phyloP scores from a whole-genome alignment of 139 green algal genomes.

The Ettlia oleoabundans region DNA sequence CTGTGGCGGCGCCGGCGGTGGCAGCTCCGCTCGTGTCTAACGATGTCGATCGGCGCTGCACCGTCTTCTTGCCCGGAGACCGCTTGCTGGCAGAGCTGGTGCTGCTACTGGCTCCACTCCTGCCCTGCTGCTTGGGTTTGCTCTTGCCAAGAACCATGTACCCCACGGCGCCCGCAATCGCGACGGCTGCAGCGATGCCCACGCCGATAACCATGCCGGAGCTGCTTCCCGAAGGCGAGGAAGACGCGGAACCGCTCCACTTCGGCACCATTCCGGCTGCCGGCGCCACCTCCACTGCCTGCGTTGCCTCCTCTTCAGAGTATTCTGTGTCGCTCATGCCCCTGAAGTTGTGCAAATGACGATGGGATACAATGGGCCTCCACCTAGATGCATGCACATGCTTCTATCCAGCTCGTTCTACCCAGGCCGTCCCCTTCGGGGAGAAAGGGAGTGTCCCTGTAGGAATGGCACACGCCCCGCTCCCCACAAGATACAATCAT shows the following conservation, averaged over 20 bases:
- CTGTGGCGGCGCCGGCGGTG: not conserved
- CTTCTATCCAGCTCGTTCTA: too few relatives aligned
- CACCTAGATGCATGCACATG: too few relatives aligned
- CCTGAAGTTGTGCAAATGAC: not conserved
- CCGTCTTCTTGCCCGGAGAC: not conserved
- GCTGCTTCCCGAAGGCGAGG: not conserved
- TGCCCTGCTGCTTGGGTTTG: not conserved
- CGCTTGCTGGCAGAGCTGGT: not conserved
- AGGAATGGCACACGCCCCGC: too few relatives aligned
- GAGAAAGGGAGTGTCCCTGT: too few relatives aligned
- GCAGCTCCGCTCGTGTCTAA: not conserved
- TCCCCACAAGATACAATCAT: too few relatives aligned
- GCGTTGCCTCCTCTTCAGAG: not conserved
- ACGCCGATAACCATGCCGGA: not conserved
- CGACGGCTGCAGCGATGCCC: not conserved
- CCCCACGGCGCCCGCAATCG: not conserved
- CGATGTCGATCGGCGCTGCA: not conserved
- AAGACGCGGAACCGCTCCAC: not conserved
- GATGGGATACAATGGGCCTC: too few relatives aligned
- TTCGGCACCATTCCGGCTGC: not conserved
- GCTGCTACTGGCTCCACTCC: too few relatives aligned
- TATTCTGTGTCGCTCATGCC: conserved; percentile 13
- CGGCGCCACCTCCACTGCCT: not conserved
- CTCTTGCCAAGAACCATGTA: not conserved
- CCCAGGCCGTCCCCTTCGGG: too few relatives aligned